Evolutionary conservation across 176 grass and related monocot genomes (phyloP).

Genomic region (Bromus sterilis): DNA sequence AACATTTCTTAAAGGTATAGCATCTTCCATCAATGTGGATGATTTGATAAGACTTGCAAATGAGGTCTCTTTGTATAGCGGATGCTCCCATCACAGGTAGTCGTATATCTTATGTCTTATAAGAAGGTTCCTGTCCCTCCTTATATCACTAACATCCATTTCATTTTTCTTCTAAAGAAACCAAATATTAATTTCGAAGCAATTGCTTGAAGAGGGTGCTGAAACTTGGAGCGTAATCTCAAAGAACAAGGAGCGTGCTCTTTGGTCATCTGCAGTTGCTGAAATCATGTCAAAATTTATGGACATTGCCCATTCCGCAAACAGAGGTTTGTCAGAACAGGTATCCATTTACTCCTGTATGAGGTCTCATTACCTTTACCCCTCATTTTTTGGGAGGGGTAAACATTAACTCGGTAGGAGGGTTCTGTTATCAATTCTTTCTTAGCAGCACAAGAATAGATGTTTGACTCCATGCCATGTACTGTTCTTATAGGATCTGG

Average conservation of each 20-base stretch:
- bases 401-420: not conserved
- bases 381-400: not conserved
- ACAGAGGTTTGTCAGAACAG: slow-evolving; percentile 66
- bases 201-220: slow-evolving; percentile 58
- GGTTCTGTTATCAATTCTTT: not conserved
- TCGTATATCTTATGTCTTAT: not conserved
- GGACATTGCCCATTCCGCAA: slow-evolving; percentile 42
- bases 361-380: not conserved
- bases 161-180: slow-evolving; percentile 43
- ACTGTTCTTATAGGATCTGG: slow-evolving; percentile 59
- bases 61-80: slow-evolving; percentile 67
- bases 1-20: slow-evolving; percentile 55
- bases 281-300: slow-evolving; percentile 73
- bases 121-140: slow-evolving; percentile 1
- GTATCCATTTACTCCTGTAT: slow-evolving; percentile 35
- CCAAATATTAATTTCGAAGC: slow-evolving; percentile 85
- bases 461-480: not conserved
- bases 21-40: slow-evolving; percentile 48
- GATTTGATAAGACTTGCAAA: slow-evolving; percentile 66
- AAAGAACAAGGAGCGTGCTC: slow-evolving; percentile 60
- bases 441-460: not conserved
- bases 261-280: slow-evolving; percentile 69
- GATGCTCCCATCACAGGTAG: slow-evolving; percentile 91
- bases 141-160: slow-evolving; percentile 6
- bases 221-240: slow-evolving; percentile 70